These are phyloP conservation scores for Porcisia deanei DNA, from an alignment of 208 protist species.

Conservation along the genomic window DNA sequence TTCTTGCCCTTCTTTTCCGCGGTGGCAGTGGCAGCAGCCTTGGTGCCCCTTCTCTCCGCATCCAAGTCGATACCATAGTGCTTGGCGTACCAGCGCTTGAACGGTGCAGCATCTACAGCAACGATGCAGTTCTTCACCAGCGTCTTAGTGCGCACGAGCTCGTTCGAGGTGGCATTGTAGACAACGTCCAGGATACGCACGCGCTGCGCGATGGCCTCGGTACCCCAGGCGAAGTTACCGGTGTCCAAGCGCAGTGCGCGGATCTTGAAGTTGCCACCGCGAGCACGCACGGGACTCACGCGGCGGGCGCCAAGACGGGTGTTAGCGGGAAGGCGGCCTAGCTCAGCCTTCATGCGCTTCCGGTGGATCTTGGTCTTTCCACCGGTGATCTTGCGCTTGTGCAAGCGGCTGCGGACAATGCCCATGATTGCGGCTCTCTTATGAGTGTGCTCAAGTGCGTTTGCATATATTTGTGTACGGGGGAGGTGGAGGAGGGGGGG, in stretches of 20 bases:
- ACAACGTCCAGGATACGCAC: slow-evolving; percentile 98
- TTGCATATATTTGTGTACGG: no score
- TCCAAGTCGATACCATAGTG: slow-evolving; percentile 97
- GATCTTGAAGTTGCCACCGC: slow-evolving; percentile 98
- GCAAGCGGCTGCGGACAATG: slow-evolving; percentile 97
- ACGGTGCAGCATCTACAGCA: slow-evolving; percentile 97
- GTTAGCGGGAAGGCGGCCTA: slow-evolving; percentile 96
- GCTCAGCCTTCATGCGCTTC: slow-evolving; percentile 97
- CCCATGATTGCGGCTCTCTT: slow-evolving; percentile 81
- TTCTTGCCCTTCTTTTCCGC: slow-evolving; percentile 66
- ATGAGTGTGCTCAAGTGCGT: no score
- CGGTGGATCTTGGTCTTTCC: slow-evolving; percentile 93
- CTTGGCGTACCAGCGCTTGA: slow-evolving; percentile 98
- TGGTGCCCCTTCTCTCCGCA: slow-evolving; percentile 78
- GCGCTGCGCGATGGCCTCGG: slow-evolving; percentile 89
- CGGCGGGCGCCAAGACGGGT: slow-evolving; percentile 95
- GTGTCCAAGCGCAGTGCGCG: slow-evolving; percentile 98
- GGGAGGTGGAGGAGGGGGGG: no score
- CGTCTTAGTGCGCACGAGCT: slow-evolving; percentile 99
- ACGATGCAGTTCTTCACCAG: slow-evolving; percentile 99
- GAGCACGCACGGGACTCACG: slow-evolving; percentile 95
- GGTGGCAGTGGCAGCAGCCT: slow-evolving; percentile 21
- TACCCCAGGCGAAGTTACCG: slow-evolving; percentile 98
- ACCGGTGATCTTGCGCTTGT: slow-evolving; percentile 99
- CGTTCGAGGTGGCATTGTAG: slow-evolving; percentile 99